Evolutionary conservation across 139 green algal genomes (phyloP).

Genomic region (Chlamydomonas schloesseri): DNA sequence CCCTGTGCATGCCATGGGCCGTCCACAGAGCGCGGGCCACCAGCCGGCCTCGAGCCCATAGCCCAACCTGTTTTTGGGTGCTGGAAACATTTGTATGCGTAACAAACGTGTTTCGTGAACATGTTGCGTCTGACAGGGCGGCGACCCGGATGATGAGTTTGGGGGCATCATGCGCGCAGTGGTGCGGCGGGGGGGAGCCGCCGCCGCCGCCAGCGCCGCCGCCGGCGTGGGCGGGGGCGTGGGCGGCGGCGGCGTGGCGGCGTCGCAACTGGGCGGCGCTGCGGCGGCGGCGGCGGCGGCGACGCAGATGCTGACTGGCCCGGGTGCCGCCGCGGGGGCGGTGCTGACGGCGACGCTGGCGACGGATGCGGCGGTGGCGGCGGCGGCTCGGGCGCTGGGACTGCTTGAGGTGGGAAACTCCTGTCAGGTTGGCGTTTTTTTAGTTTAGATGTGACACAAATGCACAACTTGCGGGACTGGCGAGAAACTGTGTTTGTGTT

Average conservation of each 20-base stretch:
- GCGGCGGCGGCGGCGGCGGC: not conserved
- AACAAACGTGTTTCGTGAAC: no score
- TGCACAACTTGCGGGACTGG: no score
- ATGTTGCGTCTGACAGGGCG: not conserved
- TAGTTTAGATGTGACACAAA: no score
- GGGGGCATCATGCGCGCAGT: not conserved
- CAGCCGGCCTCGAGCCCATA: no score
- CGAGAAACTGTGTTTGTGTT: no score
- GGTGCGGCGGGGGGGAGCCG: no score
- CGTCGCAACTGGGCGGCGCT: not conserved
- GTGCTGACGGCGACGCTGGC: not conserved
- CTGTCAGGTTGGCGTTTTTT: not conserved
- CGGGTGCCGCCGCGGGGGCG: not conserved
- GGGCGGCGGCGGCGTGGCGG: not conserved
- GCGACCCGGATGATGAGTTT: constrained; percentile 9
- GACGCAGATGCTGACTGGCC: constrained; percentile 26
- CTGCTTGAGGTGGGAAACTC: constrained; percentile 9
- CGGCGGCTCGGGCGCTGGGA: not conserved
- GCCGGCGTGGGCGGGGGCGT: not conserved
- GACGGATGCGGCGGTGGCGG: not conserved
- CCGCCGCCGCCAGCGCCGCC: no score
- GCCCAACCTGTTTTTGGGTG: no score
- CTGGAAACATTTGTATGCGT: not conserved
- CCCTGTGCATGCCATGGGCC: no score
- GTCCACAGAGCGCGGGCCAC: no score